Evolutionary conservation across 257 asterid species (phyloP), one percentile per base, ranked within the genome.

Genomic region (Solanum appendiculatum): DNA sequence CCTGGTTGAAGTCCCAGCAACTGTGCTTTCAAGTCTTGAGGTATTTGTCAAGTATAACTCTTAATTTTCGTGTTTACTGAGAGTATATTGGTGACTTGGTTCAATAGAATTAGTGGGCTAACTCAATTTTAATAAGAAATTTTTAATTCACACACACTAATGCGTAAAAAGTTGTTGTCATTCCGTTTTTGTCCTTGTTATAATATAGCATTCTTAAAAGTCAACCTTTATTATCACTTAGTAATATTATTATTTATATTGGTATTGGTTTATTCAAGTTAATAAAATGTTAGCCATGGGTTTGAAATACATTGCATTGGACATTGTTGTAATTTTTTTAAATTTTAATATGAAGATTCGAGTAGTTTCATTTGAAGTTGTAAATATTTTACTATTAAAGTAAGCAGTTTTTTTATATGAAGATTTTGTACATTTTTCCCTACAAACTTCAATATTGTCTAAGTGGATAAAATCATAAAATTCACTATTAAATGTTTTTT

Each of bases 1-100:
- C 92, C 90, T 97, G 83, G 98, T 88, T 85, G 99, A 97, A 93
- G 98, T 97, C 74, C 99, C 99, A 74, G 75, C 98, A 25, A 90
- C 94, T n/a, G 99, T 95, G 89, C 96, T 96, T 40, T 92, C 98
- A 42, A 90, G 91, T 63, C 89, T 97, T 77, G 99, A 97, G 99
- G 99, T 97, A 92, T 89, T 54, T 54, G 27, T 27, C 5, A 66
- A 56, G 36, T 39, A 25, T 2, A 31, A 39, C 63, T 40, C 27
- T 36, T 63, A n/a, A 69, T 13, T 27, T 63, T 25, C 27, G 1
- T 80, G 39, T 46, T 80, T 27, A 75, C 3, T 3, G 56, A n/a
- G 14, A n/a, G 36, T 40, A 40, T 51, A 13, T 16, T 16, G 42
- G 40, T 33, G 12, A 56, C 64, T 56, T 33, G 0, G 2, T 56